phyloP scores from a whole-genome alignment of 2,329 filamentous ascomycete genomes.

The Fusarium floridanum region DNA sequence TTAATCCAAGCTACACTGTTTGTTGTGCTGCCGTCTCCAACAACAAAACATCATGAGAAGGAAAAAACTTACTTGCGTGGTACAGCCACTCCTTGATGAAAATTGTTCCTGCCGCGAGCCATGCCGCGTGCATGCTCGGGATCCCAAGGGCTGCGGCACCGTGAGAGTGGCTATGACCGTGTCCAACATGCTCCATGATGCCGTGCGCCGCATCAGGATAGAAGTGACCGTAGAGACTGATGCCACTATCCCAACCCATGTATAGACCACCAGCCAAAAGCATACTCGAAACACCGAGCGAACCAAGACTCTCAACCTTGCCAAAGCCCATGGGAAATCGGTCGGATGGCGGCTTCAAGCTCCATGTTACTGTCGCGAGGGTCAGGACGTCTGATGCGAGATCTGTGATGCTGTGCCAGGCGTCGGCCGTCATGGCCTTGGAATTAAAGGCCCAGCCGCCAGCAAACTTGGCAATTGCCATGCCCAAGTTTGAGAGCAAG shows the following conservation, averaged over 20 bases:
- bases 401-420: constrained; percentile 95
- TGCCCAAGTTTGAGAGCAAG: constrained; percentile 85
- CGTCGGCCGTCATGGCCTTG: constrained; percentile 91
- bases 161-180: constrained; percentile 76
- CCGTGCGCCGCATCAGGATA: constrained; percentile 77
- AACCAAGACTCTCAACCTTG: constrained; percentile 97
- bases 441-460: constrained; percentile 97
- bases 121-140: constrained; percentile 93
- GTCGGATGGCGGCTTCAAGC: constrained; percentile 84
- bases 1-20: not conserved
- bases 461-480: constrained; percentile 93
- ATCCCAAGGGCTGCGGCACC: constrained; percentile 59
- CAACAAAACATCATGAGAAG: not conserved
- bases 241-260: constrained; percentile 85
- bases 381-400: constrained; percentile 96
- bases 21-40: not conserved
- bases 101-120: constrained; percentile 92
- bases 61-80: constrained; percentile 83
- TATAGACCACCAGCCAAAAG: constrained; percentile 89
- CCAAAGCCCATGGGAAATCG: constrained; percentile 93
- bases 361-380: constrained; percentile 93
- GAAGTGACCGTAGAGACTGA: constrained; percentile 77
- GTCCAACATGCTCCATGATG: constrained; percentile 69
- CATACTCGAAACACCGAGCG: constrained; percentile 91
- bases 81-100: constrained; percentile 97